Evolutionary conservation across 1,139 yeast species (phyloP).

Genomic region (Candida sp.): DNA sequence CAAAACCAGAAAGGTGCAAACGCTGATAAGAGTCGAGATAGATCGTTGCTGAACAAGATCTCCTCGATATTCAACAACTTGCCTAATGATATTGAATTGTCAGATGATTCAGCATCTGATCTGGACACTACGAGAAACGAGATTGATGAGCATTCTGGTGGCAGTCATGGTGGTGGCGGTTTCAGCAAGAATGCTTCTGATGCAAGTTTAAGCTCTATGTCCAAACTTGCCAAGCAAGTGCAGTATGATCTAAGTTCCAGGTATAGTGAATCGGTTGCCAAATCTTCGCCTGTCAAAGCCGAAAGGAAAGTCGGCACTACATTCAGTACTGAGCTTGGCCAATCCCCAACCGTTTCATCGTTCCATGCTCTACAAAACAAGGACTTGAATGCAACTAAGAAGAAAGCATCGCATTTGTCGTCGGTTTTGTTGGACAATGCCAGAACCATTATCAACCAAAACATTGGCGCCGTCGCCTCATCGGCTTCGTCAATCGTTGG

Average conservation of each 20-base stretch:
- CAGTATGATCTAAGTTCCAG: slow-evolving; percentile 18
- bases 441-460: slow-evolving; percentile 35
- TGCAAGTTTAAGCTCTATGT: slow-evolving; percentile 2
- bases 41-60: slow-evolving; percentile 21
- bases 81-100: slow-evolving; percentile 53
- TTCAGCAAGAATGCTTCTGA: slow-evolving; percentile 5
- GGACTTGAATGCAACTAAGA: slow-evolving; percentile 23
- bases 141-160: neutral
- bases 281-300: slow-evolving; percentile 34
- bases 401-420: slow-evolving; percentile 38
- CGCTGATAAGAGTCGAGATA: slow-evolving; percentile 2
- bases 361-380: slow-evolving; percentile 36
- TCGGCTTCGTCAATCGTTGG: slow-evolving; percentile 31
- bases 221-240: slow-evolving; percentile 4
- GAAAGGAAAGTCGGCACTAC: slow-evolving; percentile 19
- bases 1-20: slow-evolving; percentile 7
- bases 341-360: slow-evolving; percentile 46
- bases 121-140: slow-evolving; percentile 33
- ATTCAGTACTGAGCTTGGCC: slow-evolving; percentile 9
- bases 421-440: slow-evolving; percentile 44
- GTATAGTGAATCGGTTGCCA: slow-evolving; percentile 33
- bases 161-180: neutral
- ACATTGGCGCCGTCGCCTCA: slow-evolving; percentile 35
- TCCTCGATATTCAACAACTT: slow-evolving; percentile 48
- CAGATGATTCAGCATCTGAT: slow-evolving; percentile 53